A percentile compares a stretch with the other conserved stretches of the same genome.
These are phyloP conservation scores for Castanospermum australe DNA, from an alignment of 306 rosid genomes.

Conservation along the genomic window DNA sequence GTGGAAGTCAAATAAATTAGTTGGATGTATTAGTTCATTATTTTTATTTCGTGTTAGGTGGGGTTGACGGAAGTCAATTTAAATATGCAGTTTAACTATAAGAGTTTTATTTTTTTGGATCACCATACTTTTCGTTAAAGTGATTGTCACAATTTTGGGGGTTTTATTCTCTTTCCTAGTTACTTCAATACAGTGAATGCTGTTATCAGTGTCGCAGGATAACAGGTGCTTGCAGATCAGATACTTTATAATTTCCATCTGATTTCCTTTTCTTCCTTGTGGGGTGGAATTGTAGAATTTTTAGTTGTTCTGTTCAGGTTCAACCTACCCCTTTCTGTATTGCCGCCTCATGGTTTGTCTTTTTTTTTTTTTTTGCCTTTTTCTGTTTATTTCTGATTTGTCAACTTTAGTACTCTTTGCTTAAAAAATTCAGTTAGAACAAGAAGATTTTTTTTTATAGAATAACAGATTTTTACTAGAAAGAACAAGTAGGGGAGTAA, in stretches of 20 bases:
- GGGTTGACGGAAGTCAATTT: background rate
- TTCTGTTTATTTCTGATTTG: background rate
- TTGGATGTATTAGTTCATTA: background rate
- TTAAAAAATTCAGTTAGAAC: background rate
- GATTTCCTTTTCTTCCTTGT: conserved; percentile 8
- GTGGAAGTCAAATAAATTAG: background rate
- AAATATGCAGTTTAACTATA: background rate
- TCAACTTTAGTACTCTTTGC: conserved; percentile 18
- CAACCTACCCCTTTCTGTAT: background rate
- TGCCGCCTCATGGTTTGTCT: background rate
- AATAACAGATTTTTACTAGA: background rate
- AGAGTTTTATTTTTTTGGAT: background rate
- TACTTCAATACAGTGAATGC: background rate
- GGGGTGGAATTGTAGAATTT: background rate
- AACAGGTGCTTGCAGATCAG: background rate
- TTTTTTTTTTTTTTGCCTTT: background rate
- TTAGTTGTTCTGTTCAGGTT: background rate
- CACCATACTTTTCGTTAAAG: background rate
- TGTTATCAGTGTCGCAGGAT: background rate
- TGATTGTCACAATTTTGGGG: background rate
- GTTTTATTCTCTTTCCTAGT: background rate
- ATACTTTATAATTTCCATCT: background rate
- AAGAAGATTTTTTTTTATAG: background rate
- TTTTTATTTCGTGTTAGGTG: background rate
- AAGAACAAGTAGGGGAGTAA: background rate